phyloP scores from a whole-genome alignment of 2,329 filamentous ascomycete species.

The Claviceps paspali region DNA sequence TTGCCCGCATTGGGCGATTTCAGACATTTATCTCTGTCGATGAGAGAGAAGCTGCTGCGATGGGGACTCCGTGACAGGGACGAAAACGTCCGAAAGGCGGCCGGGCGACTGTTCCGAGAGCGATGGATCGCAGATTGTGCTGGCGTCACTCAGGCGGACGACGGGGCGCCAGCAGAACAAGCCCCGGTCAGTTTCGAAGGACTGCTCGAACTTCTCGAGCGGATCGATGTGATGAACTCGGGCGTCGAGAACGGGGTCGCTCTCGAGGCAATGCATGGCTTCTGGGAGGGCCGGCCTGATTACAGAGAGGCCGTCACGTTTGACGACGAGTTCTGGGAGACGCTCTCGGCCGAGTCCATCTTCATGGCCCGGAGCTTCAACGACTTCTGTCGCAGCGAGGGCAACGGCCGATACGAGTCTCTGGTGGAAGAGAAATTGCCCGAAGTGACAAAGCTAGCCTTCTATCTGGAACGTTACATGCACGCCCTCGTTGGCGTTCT shows the following conservation, averaged over 20 bases:
- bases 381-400: slow-evolving; percentile 68
- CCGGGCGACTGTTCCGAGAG: slow-evolving; percentile 77
- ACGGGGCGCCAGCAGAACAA: slow-evolving; percentile 38
- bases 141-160: slow-evolving; percentile 44
- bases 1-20: slow-evolving; percentile 87
- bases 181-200: slow-evolving; percentile 62
- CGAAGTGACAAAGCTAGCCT: slow-evolving; percentile 82
- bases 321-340: slow-evolving; percentile 65
- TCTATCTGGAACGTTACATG: slow-evolving; percentile 71
- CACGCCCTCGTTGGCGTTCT: slow-evolving; percentile 50
- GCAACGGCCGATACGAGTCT: slow-evolving; percentile 57
- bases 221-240: slow-evolving; percentile 84
- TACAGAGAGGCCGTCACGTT: slow-evolving; percentile 60
- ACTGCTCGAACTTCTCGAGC: slow-evolving; percentile 76
- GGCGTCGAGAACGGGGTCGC: slow-evolving; percentile 82
- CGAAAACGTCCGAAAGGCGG: slow-evolving; percentile 83
- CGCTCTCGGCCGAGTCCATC: slow-evolving; percentile 66
- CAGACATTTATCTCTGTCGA: slow-evolving; percentile 77
- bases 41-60: slow-evolving; percentile 86
- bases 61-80: slow-evolving; percentile 93
- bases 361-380: slow-evolving; percentile 91
- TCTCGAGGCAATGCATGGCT: slow-evolving; percentile 84
- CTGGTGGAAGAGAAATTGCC: slow-evolving; percentile 87
- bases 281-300: slow-evolving; percentile 86
- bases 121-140: slow-evolving; percentile 97